These are phyloP conservation scores for Neckera pumila DNA, from an alignment of 225 moss, liverwort and hornwort species.

Conservation along the genomic window DNA sequence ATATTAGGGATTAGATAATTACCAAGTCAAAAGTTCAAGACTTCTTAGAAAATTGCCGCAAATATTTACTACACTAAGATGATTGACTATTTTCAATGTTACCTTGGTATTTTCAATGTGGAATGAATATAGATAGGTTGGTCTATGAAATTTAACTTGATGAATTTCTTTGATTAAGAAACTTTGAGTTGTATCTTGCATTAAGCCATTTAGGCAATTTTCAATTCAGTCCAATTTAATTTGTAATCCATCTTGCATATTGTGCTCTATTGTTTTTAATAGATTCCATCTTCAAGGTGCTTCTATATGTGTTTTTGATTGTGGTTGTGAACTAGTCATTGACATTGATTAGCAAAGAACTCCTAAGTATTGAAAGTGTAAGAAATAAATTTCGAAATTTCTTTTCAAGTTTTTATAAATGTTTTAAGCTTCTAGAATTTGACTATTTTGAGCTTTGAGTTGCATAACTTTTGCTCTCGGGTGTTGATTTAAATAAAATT, in stretches of 20 bases:
- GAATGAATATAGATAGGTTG: fast-evolving
- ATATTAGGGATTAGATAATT: background rate
- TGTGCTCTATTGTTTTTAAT: background rate
- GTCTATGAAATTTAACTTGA: background rate
- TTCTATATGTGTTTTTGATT: background rate
- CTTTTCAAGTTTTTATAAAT: background rate
- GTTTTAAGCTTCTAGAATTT: background rate
- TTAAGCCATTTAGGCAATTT: background rate
- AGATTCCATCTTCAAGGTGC: background rate
- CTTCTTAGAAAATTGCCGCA: background rate
- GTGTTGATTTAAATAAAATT: background rate
- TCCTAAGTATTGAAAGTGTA: background rate
- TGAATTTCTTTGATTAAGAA: fast-evolving
- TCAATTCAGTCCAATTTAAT: background rate
- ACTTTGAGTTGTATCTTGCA: fast-evolving
- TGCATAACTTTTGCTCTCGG: fast-evolving
- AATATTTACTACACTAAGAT: fast-evolving
- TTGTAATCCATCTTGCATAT: background rate
- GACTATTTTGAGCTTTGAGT: background rate
- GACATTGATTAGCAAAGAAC: background rate
- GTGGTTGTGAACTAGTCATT: background rate
- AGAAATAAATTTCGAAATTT: background rate
- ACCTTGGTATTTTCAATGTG: fast-evolving
- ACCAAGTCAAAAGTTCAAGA: background rate
- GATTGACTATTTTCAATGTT: background rate